phyloP scores from a whole-genome alignment of 495 filamentous ascomycete species.

The Penicillium canariense region DNA sequence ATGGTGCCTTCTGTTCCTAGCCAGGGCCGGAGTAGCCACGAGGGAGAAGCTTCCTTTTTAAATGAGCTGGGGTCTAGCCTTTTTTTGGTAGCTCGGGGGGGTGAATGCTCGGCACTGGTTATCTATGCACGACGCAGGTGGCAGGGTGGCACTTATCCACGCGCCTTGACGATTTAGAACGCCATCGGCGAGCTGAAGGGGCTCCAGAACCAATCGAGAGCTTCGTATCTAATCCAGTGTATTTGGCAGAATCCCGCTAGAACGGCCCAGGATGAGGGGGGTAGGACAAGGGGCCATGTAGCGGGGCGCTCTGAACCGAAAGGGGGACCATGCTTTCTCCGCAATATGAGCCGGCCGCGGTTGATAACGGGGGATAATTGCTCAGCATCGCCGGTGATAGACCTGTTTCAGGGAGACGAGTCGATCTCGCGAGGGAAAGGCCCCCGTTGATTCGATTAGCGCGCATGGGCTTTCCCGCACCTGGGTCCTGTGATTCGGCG shows the following conservation, averaged over 20 bases:
- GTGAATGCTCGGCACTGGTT: constrained; percentile 9
- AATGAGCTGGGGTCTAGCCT: not conserved
- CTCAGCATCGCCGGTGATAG: not conserved
- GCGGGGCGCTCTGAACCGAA: not conserved
- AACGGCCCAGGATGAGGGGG: not conserved
- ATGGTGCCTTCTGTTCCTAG: not conserved
- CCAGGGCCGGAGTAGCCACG: not conserved
- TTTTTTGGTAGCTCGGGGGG: not conserved
- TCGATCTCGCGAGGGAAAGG: not conserved
- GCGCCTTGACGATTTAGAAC: constrained; percentile 7
- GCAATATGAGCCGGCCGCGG: not conserved
- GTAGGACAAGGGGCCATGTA: not conserved
- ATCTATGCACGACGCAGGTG: constrained; percentile 14
- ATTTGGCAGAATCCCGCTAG: constrained; percentile 6
- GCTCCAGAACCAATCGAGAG: not conserved
- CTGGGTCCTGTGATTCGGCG: constrained; percentile 18
- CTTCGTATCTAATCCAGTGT: not conserved
- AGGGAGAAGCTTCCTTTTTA: not conserved
- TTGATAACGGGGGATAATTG: not conserved
- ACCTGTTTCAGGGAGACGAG: not conserved
- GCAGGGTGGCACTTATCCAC: constrained; percentile 4
- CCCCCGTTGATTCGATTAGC: constrained; percentile 3
- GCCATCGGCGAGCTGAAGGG: not conserved
- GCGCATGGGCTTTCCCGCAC: constrained; percentile 17
- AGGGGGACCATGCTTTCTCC: not conserved